Conservation (phyloP, 1,284 basidiomycete species). For the Sphagnurus paluster region DNA sequence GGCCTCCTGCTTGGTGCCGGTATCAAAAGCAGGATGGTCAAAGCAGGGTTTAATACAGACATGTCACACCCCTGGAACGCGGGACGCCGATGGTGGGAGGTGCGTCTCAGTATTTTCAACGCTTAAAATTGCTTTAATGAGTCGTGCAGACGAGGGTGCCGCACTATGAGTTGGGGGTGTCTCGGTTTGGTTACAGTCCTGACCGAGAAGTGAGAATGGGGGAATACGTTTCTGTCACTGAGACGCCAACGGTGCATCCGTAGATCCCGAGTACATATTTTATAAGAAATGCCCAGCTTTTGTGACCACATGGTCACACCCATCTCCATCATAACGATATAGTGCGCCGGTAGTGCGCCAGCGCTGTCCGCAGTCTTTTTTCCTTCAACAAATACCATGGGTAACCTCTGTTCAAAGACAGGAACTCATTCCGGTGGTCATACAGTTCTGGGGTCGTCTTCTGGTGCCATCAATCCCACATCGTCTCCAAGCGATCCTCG, state of each 20-base stretch:
- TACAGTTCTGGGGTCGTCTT: slow-evolving; percentile 46
- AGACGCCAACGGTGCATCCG: slow-evolving; percentile 10
- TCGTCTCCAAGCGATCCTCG: slow-evolving; percentile 47
- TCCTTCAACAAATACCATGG: slow-evolving; percentile 44
- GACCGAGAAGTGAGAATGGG: slow-evolving; percentile 32
- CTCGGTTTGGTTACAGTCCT: slow-evolving; percentile 38
- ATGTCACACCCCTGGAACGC: slow-evolving; percentile 52
- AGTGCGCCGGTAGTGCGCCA: no score
- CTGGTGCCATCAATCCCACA: slow-evolving; percentile 24
- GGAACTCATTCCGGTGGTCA: slow-evolving; percentile 52
- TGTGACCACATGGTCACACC: slow-evolving; percentile 14
- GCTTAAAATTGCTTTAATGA: slow-evolving; percentile 1
- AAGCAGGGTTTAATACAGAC: slow-evolving; percentile 67
- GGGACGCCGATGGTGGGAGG: slow-evolving; percentile 79
- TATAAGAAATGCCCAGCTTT: slow-evolving; percentile 1
- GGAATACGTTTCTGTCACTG: slow-evolving; percentile 42
- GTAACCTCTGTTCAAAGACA: slow-evolving; percentile 66
- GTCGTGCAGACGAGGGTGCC: slow-evolving; percentile 56
- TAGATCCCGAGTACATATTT: background rate
- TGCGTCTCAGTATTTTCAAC: slow-evolving; percentile 32
- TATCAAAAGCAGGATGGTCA: slow-evolving; percentile 77
- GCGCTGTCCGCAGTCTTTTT: no score
- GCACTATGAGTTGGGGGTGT: slow-evolving; percentile 50
- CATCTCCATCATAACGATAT: background rate
- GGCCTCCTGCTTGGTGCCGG: slow-evolving; percentile 83